phyloP scores from a whole-genome alignment of 441 rosid species.

The Populus hybrid region DNA sequence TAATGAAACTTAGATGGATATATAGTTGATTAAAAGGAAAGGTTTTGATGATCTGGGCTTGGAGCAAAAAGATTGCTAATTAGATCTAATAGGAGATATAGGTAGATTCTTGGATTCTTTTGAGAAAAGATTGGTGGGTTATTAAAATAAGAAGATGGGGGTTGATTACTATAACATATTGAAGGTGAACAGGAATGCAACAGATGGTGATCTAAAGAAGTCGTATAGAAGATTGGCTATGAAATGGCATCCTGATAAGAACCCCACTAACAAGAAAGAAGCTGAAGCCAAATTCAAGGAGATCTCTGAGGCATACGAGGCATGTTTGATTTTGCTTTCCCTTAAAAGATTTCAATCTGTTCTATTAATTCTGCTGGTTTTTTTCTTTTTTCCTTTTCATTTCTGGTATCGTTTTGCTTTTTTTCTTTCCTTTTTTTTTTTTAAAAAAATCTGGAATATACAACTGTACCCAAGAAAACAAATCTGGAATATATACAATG shows the following conservation, averaged over 20 bases:
- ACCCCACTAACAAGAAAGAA: conserved; percentile 70
- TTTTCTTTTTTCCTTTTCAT: not conserved
- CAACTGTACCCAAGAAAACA: not conserved
- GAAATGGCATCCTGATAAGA: conserved; percentile 98
- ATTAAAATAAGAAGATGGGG: conserved; percentile 44
- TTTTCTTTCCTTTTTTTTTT: not conserved
- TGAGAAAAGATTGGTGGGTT: conserved; percentile 1
- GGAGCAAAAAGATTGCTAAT: not conserved
- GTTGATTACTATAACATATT: conserved; percentile 74
- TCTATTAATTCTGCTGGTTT: not conserved
- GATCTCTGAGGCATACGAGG: conserved; percentile 97
- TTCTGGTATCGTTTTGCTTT: too few species aligned
- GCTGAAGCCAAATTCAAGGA: conserved; percentile 94
- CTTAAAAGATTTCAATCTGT: not conserved
- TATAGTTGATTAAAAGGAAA: not conserved
- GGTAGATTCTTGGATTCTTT: not conserved
- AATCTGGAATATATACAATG: not conserved
- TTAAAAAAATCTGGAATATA: not conserved
- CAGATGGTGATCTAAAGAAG: conserved; percentile 89
- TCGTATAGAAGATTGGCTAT: conserved; percentile 76
- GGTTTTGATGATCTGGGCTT: conserved; percentile 18
- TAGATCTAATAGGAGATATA: conserved; percentile 7
- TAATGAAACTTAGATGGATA: not conserved
- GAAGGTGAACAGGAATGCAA: conserved; percentile 69
- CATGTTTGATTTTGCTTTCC: conserved; percentile 10